Evolutionary conservation across 2,329 filamentous ascomycete genomes (phyloP).

Genomic region (Talaromyces pinophilus): DNA sequence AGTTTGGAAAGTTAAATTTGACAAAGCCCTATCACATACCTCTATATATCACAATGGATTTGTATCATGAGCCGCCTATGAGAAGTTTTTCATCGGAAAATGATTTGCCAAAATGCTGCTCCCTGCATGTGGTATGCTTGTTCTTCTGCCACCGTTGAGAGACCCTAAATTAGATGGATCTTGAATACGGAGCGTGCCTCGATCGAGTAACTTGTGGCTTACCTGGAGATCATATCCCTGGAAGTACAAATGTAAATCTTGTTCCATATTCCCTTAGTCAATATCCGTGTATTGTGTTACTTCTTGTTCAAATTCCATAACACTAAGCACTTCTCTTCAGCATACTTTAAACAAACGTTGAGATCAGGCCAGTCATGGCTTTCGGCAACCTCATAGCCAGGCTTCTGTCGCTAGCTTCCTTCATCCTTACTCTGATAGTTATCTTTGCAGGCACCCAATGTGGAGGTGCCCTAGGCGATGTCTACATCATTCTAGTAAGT

Average conservation of each 20-base stretch:
- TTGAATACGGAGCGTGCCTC: not conserved
- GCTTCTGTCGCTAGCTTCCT: conserved; percentile 8
- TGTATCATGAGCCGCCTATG: not conserved
- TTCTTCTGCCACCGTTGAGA: not conserved
- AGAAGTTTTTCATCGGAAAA: not conserved
- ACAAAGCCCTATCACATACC: not conserved
- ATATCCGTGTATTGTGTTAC: not conserved
- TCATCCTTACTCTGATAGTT: conserved; percentile 12
- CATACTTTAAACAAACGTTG: not conserved
- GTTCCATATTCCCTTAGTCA: not conserved
- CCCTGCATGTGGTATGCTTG: not conserved
- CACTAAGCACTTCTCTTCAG: not conserved
- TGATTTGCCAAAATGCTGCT: not conserved
- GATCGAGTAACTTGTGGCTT: not conserved
- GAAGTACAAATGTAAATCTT: not conserved
- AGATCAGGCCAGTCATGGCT: conserved; percentile 6
- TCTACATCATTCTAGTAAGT: conserved; percentile 17
- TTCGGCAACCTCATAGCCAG: conserved; percentile 3
- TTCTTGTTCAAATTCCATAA: not conserved
- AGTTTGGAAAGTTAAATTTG: not conserved
- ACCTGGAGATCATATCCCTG: not conserved
- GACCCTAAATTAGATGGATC: not conserved
- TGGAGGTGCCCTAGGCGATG: conserved; percentile 6
- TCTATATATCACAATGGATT: not conserved
- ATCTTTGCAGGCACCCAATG: conserved; percentile 19